Conservation (phyloP, 164 flowering plant genomes). For the Euptelea pleiosperma region DNA sequence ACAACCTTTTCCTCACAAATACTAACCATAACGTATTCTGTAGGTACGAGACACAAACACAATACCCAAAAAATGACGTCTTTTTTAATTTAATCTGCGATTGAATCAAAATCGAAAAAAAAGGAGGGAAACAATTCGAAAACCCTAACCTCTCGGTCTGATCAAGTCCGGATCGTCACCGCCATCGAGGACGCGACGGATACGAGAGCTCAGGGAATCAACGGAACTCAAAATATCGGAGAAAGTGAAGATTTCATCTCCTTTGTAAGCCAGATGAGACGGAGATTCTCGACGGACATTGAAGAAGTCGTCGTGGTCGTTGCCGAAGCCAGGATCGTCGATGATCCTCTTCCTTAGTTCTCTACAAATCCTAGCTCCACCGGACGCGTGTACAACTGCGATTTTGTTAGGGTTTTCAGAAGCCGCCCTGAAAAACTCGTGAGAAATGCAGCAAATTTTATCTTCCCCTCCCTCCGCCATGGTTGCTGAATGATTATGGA, state of each 20-base stretch:
- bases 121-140: neutral
- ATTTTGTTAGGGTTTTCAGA: constrained; percentile 43
- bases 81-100: neutral
- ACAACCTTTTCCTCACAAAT: too few relatives aligned
- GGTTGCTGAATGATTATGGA: neutral
- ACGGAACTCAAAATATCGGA: constrained; percentile 49
- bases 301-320: constrained; percentile 13
- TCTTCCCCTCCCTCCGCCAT: constrained; percentile 14
- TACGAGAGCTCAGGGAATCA: constrained; percentile 47
- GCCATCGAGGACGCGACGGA: constrained; percentile 55
- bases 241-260: constrained; percentile 67
- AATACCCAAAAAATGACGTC: neutral
- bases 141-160: constrained; percentile 37
- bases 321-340: constrained; percentile 6
- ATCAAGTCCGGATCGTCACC: constrained; percentile 44
- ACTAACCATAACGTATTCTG: neutral
- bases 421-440: constrained; percentile 55
- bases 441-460: constrained; percentile 62
- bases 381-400: constrained; percentile 65
- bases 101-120: neutral
- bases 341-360: constrained; percentile 13
- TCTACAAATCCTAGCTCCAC: constrained; percentile 33
- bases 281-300: constrained; percentile 12
- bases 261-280: constrained; percentile 38
- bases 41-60: neutral